Evolutionary conservation across 306 rosid genomes (phyloP).

Genomic region (Mucuna pruriens): DNA sequence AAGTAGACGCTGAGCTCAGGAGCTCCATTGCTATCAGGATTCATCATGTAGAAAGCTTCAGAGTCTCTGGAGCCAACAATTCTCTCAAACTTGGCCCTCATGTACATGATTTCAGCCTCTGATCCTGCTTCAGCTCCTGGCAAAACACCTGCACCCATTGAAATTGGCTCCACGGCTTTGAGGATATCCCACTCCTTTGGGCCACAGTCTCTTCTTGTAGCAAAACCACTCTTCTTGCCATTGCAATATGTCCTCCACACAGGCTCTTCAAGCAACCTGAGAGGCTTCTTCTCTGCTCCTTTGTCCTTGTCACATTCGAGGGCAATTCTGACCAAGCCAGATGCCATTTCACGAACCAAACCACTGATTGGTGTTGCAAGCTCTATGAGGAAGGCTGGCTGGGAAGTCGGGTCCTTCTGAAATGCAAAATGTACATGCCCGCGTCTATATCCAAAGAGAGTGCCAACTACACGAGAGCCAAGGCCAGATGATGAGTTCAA

Average conservation of each 20-base stretch:
- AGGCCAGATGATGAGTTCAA: constrained; percentile 53
- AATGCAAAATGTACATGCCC: constrained; percentile 91
- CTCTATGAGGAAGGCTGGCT: constrained; percentile 84
- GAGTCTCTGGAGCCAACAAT: constrained; percentile 93
- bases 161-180: constrained; percentile 88
- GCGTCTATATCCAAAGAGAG: constrained; percentile 80
- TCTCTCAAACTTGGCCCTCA: constrained; percentile 97
- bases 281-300: constrained; percentile 46
- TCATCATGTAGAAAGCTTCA: constrained; percentile 95
- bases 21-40: constrained; percentile 93
- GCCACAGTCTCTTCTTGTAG: constrained; percentile 83
- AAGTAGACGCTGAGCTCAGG: constrained; percentile 94
- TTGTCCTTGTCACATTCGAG: constrained; percentile 77
- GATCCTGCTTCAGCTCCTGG: constrained; percentile 64
- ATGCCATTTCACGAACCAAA: constrained; percentile 90
- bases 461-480: constrained; percentile 79
- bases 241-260: constrained; percentile 95
- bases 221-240: constrained; percentile 91
- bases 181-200: constrained; percentile 76
- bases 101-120: constrained; percentile 76
- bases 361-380: constrained; percentile 91
- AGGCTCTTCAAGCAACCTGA: constrained; percentile 74
- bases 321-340: constrained; percentile 91
- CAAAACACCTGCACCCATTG: constrained; percentile 94
- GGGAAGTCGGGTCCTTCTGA: constrained; percentile 70